A percentile compares a stretch with the other conserved stretches of the same genome.
Conservation (phyloP, 2,329 filamentous ascomycete genomes). For the Penicillium hesseltinei region DNA sequence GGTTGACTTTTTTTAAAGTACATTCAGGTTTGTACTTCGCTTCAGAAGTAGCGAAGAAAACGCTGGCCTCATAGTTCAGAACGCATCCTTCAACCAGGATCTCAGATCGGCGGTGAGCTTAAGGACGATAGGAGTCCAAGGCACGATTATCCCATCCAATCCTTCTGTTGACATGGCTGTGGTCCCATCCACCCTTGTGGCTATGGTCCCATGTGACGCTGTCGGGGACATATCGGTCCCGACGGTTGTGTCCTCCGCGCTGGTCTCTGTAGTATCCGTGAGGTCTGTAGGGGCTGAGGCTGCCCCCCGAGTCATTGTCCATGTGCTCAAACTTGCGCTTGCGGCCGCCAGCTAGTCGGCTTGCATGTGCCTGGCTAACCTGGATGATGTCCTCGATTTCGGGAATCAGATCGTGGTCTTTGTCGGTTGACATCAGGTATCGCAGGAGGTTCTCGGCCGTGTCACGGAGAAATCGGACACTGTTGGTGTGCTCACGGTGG, state of each 20-base stretch:
- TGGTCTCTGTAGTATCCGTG: neutral
- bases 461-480: slow-evolving; percentile 44
- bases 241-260: neutral
- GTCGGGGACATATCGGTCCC: slow-evolving; percentile 4
- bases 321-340: slow-evolving; percentile 39
- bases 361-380: slow-evolving; percentile 36
- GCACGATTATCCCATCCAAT: slow-evolving; percentile 6
- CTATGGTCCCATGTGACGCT: slow-evolving; percentile 1
- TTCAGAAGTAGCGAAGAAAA: neutral
- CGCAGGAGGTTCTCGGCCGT: slow-evolving; percentile 44
- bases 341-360: slow-evolving; percentile 37
- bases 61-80: neutral
- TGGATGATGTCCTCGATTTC: slow-evolving; percentile 36
- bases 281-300: neutral
- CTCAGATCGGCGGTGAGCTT: neutral
- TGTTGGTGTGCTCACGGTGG: slow-evolving; percentile 24
- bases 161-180: neutral
- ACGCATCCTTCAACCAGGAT: neutral
- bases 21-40: neutral
- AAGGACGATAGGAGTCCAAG: slow-evolving; percentile 29
- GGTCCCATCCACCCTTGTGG: slow-evolving; percentile 1
- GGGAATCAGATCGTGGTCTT: slow-evolving; percentile 29
- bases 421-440: slow-evolving; percentile 30
- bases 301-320: slow-evolving; percentile 1
- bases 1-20: neutral